phyloP scores from a whole-genome alignment of 805 yeast genomes.

The Yamadazyma sp. region DNA sequence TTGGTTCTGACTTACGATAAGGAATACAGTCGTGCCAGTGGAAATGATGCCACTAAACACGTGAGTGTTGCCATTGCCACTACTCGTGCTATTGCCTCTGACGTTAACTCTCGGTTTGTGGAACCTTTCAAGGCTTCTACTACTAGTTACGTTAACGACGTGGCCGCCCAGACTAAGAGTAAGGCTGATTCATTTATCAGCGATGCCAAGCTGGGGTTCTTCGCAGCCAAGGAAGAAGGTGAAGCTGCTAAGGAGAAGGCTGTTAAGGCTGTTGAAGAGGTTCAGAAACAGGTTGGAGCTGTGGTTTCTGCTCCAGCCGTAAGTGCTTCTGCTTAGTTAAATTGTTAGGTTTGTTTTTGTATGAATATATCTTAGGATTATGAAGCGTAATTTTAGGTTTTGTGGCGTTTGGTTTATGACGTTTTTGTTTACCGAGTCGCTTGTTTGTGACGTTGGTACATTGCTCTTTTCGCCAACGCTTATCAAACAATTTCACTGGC shows the following conservation, averaged over 20 bases:
- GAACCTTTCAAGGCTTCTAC: conserved; percentile 42
- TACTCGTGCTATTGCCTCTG: conserved; percentile 8
- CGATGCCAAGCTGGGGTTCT: conserved; percentile 15
- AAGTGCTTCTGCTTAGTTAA: conserved; percentile 24
- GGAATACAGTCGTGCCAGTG: conserved; percentile 22
- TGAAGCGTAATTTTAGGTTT: too few species aligned
- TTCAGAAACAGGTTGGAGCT: neutral
- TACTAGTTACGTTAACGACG: conserved; percentile 37
- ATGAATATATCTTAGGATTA: too few species aligned
- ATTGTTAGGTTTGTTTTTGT: too few species aligned
- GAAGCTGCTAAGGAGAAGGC: conserved; percentile 6
- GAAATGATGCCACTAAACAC: conserved; percentile 16
- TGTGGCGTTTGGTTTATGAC: too few species aligned
- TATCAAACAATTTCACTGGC: too few species aligned
- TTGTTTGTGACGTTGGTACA: too few species aligned
- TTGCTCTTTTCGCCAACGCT: too few species aligned
- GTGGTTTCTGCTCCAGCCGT: conserved; percentile 15
- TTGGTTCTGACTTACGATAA: conserved; percentile 35
- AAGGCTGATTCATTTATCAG: conserved; percentile 28
- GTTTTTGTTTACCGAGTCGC: too few species aligned
- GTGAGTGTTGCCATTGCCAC: conserved; percentile 19
- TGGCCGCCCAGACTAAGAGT: conserved; percentile 32
- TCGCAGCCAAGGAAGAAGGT: conserved; percentile 11
- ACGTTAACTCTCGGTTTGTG: conserved; percentile 35
- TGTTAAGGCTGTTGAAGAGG: conserved; percentile 6